These are phyloP conservation scores for Naganishia antarctica DNA, from an alignment of 768 basidiomycete genomes.

Conservation along the genomic window DNA sequence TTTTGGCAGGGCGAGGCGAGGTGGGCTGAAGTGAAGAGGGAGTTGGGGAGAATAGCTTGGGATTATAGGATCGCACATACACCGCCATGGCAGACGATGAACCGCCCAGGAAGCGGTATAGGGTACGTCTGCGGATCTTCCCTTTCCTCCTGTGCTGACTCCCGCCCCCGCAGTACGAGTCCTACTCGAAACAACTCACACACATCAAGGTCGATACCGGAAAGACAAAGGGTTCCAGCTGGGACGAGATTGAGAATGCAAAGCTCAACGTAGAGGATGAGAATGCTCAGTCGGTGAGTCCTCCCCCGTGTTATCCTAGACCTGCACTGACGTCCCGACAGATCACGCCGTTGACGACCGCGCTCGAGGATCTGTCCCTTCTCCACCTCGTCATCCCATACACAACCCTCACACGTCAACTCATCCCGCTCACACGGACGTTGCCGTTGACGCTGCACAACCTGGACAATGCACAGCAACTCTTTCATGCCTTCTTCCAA, in stretches of 20 bases:
- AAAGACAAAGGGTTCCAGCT: slow-evolving; percentile 36
- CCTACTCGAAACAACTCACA: slow-evolving; percentile 42
- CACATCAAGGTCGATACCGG: slow-evolving; percentile 44
- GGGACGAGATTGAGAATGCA: slow-evolving; percentile 35
- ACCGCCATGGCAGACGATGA: slow-evolving; percentile 35
- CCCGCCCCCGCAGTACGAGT: slow-evolving; percentile 14
- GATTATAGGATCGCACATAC: no score
- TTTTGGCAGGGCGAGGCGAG: no score
- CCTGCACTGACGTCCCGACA: slow-evolving; percentile 10
- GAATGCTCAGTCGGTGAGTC: slow-evolving; percentile 36
- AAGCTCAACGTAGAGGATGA: slow-evolving; percentile 34
- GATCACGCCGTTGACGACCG: slow-evolving; percentile 43
- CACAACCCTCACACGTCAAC: slow-evolving; percentile 36
- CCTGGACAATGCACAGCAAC: slow-evolving; percentile 32
- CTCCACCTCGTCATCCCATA: slow-evolving; percentile 47
- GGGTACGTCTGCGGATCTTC: slow-evolving; percentile 29
- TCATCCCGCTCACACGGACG: slow-evolving; percentile 42
- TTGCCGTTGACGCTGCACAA: slow-evolving; percentile 48
- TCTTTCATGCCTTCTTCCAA: slow-evolving; percentile 39
- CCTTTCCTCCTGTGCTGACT: background rate
- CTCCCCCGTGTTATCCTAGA: background rate
- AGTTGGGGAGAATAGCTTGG: no score
- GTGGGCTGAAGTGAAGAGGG: no score
- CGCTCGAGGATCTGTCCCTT: slow-evolving; percentile 44
- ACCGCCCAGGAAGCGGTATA: slow-evolving; percentile 40